Percentiles rank a stretch among this genome's conserved stretches.
These are phyloP conservation scores for Lentinula aciculospora DNA, from an alignment of 768 basidiomycete species.

Conservation along the genomic window DNA sequence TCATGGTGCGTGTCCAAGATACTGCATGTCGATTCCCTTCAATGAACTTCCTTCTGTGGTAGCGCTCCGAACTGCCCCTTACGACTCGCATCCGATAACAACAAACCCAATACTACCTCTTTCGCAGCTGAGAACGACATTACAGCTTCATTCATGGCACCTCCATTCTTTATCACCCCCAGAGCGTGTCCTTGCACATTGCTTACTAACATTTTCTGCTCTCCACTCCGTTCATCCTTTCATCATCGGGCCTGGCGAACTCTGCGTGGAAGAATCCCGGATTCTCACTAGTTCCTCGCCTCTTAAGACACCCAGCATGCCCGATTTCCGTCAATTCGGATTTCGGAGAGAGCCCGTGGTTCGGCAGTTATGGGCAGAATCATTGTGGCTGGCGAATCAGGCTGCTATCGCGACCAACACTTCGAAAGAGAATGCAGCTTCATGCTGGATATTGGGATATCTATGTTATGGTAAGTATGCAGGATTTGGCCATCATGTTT, in stretches of 20 bases:
- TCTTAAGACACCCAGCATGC: neutral
- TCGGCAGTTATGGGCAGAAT: neutral
- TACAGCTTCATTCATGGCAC: constrained; percentile 5
- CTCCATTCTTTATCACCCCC: neutral
- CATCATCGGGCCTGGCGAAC: constrained; percentile 5
- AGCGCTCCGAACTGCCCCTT: neutral
- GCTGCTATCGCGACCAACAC: neutral
- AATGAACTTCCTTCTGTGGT: neutral
- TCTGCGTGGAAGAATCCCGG: neutral
- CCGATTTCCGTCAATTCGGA: constrained; percentile 1
- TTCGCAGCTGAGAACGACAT: neutral
- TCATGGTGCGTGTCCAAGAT: constrained; percentile 3
- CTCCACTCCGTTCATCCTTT: constrained; percentile 2
- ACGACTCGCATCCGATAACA: neutral
- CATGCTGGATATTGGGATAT: constrained; percentile 1
- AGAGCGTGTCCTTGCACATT: constrained; percentile 8
- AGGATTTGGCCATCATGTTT: neutral
- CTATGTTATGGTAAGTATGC: neutral
- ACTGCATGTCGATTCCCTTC: neutral
- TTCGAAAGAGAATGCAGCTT: constrained; percentile 4
- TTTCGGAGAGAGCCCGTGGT: neutral
- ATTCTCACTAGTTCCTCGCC: neutral
- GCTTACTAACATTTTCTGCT: constrained; percentile 5
- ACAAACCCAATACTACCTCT: constrained; percentile 2
- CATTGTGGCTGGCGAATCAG: constrained; percentile 1